A percentile compares a stretch with the other conserved stretches of the same genome.
These are phyloP conservation scores for Albizia julibrissin DNA, from an alignment of 306 rosid species.

Conservation along the genomic window DNA sequence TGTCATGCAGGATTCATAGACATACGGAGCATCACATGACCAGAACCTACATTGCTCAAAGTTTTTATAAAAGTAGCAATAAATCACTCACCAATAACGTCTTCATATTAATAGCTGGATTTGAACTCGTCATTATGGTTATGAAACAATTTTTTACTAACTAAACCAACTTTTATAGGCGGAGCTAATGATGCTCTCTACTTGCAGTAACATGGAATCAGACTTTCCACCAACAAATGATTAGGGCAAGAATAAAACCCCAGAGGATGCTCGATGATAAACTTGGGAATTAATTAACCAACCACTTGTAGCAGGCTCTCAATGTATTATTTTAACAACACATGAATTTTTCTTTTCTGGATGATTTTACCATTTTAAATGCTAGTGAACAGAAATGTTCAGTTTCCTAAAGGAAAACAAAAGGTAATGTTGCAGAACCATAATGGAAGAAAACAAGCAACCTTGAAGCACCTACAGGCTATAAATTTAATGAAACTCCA, in stretches of 20 bases:
- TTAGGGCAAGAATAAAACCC: background rate
- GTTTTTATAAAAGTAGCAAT: too few species aligned
- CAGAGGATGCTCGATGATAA: background rate
- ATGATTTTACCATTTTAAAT: background rate
- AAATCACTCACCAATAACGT: background rate
- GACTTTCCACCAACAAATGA: background rate
- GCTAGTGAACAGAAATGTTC: background rate
- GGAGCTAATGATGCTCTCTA: background rate
- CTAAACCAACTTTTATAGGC: background rate
- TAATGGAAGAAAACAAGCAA: background rate
- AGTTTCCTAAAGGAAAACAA: background rate
- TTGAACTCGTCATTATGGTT: background rate
- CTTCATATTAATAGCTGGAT: background rate
- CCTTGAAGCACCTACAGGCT: background rate
- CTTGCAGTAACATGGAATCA: background rate
- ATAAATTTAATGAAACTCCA: background rate
- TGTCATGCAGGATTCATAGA: background rate
- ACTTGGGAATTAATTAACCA: background rate
- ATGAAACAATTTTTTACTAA: too few species aligned
- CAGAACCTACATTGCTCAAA: background rate
- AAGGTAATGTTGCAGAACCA: background rate
- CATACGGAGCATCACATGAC: background rate
- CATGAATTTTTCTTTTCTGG: background rate
- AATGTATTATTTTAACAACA: background rate
- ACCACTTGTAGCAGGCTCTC: background rate